These are phyloP conservation scores for Ascodesmis nigricans DNA, from an alignment of 495 filamentous ascomycete species.

Conservation along the genomic window DNA sequence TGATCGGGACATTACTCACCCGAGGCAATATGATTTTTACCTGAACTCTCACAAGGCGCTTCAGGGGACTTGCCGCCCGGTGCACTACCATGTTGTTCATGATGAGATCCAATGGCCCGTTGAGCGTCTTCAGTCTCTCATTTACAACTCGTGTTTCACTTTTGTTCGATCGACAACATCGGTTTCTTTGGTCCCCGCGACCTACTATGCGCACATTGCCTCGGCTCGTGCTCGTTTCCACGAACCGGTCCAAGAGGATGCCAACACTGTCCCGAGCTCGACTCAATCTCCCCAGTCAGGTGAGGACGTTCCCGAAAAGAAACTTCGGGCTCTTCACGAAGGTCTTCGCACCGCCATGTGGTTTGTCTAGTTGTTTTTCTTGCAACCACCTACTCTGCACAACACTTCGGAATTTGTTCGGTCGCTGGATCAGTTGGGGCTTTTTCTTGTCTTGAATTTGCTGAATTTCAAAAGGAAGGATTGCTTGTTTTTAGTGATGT, in stretches of 20 bases:
- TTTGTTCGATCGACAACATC: slow-evolving; percentile 82
- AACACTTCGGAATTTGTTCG: too few species aligned
- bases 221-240: slow-evolving; percentile 61
- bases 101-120: slow-evolving; percentile 48
- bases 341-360: slow-evolving; percentile 16
- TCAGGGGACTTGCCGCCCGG: slow-evolving; percentile 53
- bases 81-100: slow-evolving; percentile 63
- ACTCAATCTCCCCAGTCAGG: slow-evolving; percentile 8
- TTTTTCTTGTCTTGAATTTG: too few species aligned
- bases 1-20: slow-evolving; percentile 70
- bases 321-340: slow-evolving; percentile 15
- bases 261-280: slow-evolving; percentile 7
- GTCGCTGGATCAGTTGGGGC: too few species aligned
- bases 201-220: slow-evolving; percentile 89
- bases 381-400: too few species aligned
- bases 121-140: slow-evolving; percentile 54
- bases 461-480: too few species aligned
- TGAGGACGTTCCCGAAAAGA: slow-evolving; percentile 4
- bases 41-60: slow-evolving; percentile 53
- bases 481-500: too few species aligned
- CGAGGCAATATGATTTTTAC: slow-evolving; percentile 70
- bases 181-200: slow-evolving; percentile 66
- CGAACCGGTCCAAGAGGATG: slow-evolving; percentile 25
- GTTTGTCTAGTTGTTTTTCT: slow-evolving; percentile 20
- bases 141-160: slow-evolving; percentile 83